These are phyloP conservation scores for Tremella fuciformis DNA, from an alignment of 768 basidiomycete species.

Conservation along the genomic window DNA sequence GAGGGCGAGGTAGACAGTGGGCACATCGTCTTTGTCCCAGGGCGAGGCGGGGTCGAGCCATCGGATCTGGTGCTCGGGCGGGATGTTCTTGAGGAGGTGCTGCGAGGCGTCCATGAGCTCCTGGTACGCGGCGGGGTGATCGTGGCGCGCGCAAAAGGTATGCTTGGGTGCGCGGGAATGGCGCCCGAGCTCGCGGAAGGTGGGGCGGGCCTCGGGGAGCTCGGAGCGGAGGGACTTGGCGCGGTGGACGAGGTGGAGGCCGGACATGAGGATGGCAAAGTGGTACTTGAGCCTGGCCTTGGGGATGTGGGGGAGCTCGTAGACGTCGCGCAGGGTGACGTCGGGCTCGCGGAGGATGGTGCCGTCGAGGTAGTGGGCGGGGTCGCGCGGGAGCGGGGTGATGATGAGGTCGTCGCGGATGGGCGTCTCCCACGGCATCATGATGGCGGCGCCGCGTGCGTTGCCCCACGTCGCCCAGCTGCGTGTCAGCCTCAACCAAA, in stretches of 20 bases:
- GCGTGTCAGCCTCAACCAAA: constrained; percentile 1
- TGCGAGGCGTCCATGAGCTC: constrained; percentile 18
- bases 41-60: neutral
- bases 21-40: constrained; percentile 21
- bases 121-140: constrained; percentile 19
- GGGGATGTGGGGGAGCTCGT: constrained; percentile 16
- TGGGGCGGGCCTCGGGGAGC: constrained; percentile 4
- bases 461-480: constrained; percentile 36
- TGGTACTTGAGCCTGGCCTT: neutral
- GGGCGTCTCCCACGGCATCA: constrained; percentile 17
- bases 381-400: constrained; percentile 26
- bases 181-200: constrained; percentile 2
- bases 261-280: constrained; percentile 5
- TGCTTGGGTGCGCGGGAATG: neutral
- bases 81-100: constrained; percentile 14
- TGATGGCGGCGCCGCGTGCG: constrained; percentile 20
- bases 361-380: constrained; percentile 19
- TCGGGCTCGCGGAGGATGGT: constrained; percentile 16
- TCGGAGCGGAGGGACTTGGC: constrained; percentile 11
- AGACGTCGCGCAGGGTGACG: constrained; percentile 22
- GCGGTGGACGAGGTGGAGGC: constrained; percentile 13
- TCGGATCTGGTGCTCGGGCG: constrained; percentile 11
- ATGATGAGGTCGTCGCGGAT: constrained; percentile 22
- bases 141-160: constrained; percentile 4
- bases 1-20: constrained; percentile 4